Conservation (phyloP, 768 basidiomycete species). For the Pulveroboletus sp. region DNA sequence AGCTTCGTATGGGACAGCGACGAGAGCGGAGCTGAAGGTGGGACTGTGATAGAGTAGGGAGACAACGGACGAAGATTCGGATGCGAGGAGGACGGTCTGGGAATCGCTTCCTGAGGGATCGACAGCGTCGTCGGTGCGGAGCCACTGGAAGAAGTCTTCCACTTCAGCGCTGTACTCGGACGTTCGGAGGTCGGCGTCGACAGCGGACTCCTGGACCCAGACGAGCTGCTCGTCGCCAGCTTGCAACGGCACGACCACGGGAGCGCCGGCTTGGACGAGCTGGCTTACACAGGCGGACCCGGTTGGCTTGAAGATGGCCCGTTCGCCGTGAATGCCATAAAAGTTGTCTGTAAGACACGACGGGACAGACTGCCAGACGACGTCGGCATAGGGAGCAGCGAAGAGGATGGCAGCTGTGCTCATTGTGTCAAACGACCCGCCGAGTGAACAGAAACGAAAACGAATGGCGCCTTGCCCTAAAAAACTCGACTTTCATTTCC, state of each 20-base stretch:
- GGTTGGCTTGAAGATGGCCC: conserved; percentile 44
- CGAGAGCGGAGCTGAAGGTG: conserved; percentile 38
- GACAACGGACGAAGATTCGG: conserved; percentile 8
- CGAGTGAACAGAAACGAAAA: not conserved
- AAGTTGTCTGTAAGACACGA: conserved; percentile 47
- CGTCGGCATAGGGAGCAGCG: conserved; percentile 18
- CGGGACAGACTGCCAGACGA: conserved; percentile 15
- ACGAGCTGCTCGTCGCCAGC: conserved; percentile 41
- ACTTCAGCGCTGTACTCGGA: conserved; percentile 32
- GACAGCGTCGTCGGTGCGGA: conserved; percentile 19
- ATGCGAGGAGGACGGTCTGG: conserved; percentile 18
- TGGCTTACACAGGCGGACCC: conserved; percentile 36
- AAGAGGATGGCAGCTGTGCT: conserved; percentile 13
- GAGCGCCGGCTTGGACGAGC: not conserved
- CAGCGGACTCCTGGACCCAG: conserved; percentile 54
- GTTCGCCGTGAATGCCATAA: conserved; percentile 52
- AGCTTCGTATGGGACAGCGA: conserved; percentile 40
- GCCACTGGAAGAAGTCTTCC: conserved; percentile 33
- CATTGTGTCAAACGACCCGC: conserved; percentile 1
- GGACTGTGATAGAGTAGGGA: conserved; percentile 41
- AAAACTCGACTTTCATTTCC: too few species aligned
- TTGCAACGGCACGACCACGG: conserved; percentile 20
- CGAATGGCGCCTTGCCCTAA: too few species aligned
- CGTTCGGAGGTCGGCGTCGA: conserved; percentile 43
- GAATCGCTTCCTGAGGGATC: conserved; percentile 4